Evolutionary conservation across 352 stramenopile species (phyloP).

Genomic region (Globisporangium alternatum): DNA sequence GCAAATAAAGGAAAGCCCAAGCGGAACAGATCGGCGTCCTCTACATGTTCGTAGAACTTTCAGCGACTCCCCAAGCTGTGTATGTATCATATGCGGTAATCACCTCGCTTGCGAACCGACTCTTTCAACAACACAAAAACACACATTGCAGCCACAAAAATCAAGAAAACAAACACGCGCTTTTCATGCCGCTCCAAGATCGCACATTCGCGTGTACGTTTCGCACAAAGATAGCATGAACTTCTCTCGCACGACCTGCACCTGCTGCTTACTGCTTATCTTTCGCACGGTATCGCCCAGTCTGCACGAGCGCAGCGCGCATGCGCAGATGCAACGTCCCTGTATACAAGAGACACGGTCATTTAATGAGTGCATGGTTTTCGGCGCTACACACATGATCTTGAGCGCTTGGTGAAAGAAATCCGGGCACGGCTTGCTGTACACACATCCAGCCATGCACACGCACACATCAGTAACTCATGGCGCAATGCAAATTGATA

Average conservation of each 20-base stretch:
- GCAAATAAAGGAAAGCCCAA: too few relatives aligned
- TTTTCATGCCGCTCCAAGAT: too few relatives aligned
- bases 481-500: not conserved
- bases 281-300: constrained; percentile 43
- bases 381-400: constrained; percentile 28
- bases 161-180: too few relatives aligned
- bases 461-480: not conserved
- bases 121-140: not conserved
- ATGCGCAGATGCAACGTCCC: constrained; percentile 25
- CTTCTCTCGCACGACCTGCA: too few relatives aligned
- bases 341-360: constrained; percentile 10
- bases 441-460: not conserved
- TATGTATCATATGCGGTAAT: too few relatives aligned
- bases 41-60: too few relatives aligned
- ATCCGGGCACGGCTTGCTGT: constrained; percentile 43
- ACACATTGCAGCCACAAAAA: not conserved
- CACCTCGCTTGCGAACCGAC: constrained; percentile 16
- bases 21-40: too few relatives aligned
- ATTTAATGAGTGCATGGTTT: not conserved
- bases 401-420: constrained; percentile 47
- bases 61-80: too few relatives aligned
- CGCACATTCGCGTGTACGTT: too few relatives aligned
- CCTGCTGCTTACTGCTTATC: constrained; percentile 23
- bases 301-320: constrained; percentile 40
- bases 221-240: not conserved